phyloP scores from a whole-genome alignment of 2,329 filamentous ascomycete species.

The Bertia moriformis region DNA sequence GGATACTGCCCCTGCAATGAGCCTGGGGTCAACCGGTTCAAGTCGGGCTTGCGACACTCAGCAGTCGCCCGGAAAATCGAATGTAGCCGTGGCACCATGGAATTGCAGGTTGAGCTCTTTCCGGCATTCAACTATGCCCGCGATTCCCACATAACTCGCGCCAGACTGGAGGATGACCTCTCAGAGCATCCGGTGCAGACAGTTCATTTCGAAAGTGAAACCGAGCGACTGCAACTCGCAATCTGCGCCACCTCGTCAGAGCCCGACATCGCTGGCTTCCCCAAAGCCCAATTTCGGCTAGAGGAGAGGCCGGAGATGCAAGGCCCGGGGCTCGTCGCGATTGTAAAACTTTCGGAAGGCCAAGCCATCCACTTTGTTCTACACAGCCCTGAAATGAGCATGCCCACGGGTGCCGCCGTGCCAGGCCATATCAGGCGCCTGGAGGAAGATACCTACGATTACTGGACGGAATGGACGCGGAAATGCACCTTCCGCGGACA shows the following conservation, averaged over 20 bases:
- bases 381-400: conserved; percentile 14
- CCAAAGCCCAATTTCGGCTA: neutral
- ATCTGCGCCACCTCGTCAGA: conserved; percentile 26
- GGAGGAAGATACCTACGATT: conserved; percentile 27
- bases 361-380: conserved; percentile 27
- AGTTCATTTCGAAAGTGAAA: neutral
- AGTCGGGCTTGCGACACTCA: conserved; percentile 20
- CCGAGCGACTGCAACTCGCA: conserved; percentile 23
- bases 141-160: conserved; percentile 23
- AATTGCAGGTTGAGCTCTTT: conserved; percentile 28
- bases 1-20: conserved; percentile 1
- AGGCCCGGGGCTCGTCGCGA: conserved; percentile 17
- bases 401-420: conserved; percentile 17
- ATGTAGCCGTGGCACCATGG: conserved; percentile 29
- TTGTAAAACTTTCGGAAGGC: conserved; percentile 22
- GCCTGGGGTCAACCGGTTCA: conserved; percentile 3
- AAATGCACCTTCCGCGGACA: conserved; percentile 30
- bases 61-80: conserved; percentile 29
- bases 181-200: neutral
- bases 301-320: neutral
- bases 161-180: conserved; percentile 6
- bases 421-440: conserved; percentile 18
- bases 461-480: conserved; percentile 32
- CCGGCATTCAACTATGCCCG: conserved; percentile 31
- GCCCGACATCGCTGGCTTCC: conserved; percentile 17